These are phyloP conservation scores for Sclerotinia trifoliorum DNA, from an alignment of 2,329 filamentous ascomycete species.

Conservation along the genomic window DNA sequence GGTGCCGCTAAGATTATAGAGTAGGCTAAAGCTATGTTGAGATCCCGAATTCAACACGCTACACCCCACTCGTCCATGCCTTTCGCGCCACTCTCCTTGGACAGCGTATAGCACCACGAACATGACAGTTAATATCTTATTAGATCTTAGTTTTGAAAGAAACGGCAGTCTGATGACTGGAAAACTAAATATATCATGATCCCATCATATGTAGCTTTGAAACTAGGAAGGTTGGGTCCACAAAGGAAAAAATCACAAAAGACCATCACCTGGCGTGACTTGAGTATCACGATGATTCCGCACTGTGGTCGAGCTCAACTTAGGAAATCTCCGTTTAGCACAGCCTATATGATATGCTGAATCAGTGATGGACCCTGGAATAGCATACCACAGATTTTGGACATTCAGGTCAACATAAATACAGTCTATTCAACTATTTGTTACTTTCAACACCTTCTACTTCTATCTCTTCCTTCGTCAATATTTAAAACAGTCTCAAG, in stretches of 20 bases:
- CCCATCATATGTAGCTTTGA: neutral
- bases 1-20: neutral
- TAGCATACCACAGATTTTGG: neutral
- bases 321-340: neutral
- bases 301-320: neutral
- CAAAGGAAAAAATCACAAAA: neutral
- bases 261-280: neutral
- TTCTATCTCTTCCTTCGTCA: neutral
- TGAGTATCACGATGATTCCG: neutral
- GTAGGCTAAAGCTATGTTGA: neutral
- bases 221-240: neutral
- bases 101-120: neutral
- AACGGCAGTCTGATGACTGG: neutral
- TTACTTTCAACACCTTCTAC: neutral
- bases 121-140: neutral
- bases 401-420: neutral
- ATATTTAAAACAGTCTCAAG: neutral
- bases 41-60: neutral
- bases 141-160: too few species aligned
- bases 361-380: neutral
- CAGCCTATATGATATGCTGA: neutral
- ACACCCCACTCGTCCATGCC: neutral
- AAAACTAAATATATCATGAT: neutral
- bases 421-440: neutral
- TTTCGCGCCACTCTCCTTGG: neutral